A percentile compares a stretch with the other conserved stretches of the same genome.
Evolutionary conservation across 2,329 filamentous ascomycete species (phyloP).

Genomic region (Fusarium sterilihyphosum): DNA sequence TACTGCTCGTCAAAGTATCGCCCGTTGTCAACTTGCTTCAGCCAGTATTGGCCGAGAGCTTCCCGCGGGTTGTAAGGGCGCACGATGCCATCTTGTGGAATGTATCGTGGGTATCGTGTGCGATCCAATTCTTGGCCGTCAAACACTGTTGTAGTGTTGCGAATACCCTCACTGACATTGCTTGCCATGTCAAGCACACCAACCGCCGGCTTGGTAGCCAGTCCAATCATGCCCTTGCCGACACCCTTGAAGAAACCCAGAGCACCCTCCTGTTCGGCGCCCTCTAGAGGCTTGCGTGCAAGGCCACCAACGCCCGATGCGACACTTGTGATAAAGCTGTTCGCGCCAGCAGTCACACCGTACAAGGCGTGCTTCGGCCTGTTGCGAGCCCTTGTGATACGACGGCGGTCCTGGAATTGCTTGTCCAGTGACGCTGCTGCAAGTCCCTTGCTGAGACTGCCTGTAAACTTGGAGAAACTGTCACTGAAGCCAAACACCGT

Average conservation of each 20-base stretch:
- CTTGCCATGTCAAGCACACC: constrained; percentile 97
- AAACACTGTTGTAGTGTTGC: constrained; percentile 98
- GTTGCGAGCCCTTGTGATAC: constrained; percentile 93
- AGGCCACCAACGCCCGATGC: constrained; percentile 94
- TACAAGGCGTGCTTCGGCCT: constrained; percentile 97
- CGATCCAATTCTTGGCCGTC: constrained; percentile 94
- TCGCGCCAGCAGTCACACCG: constrained; percentile 93
- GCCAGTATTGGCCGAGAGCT: constrained; percentile 96
- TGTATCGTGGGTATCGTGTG: constrained; percentile 91
- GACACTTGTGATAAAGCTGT: constrained; percentile 91
- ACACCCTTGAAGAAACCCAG: constrained; percentile 97
- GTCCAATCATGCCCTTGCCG: constrained; percentile 90
- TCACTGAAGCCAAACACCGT: constrained; percentile 97
- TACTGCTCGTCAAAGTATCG: constrained; percentile 98
- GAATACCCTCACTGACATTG: constrained; percentile 96
- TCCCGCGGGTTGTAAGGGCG: constrained; percentile 94
- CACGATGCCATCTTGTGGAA: constrained; percentile 91
- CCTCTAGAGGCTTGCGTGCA: constrained; percentile 92
- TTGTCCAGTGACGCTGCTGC: constrained; percentile 97
- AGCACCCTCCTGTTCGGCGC: constrained; percentile 93
- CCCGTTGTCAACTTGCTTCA: constrained; percentile 97
- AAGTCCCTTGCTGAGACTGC: constrained; percentile 95
- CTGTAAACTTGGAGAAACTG: constrained; percentile 97
- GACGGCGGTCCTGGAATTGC: constrained; percentile 95
- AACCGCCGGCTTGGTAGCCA: constrained; percentile 97